These are phyloP conservation scores for Carallia brachiata DNA, from an alignment of 345 rosid genomes.

Conservation along the genomic window DNA sequence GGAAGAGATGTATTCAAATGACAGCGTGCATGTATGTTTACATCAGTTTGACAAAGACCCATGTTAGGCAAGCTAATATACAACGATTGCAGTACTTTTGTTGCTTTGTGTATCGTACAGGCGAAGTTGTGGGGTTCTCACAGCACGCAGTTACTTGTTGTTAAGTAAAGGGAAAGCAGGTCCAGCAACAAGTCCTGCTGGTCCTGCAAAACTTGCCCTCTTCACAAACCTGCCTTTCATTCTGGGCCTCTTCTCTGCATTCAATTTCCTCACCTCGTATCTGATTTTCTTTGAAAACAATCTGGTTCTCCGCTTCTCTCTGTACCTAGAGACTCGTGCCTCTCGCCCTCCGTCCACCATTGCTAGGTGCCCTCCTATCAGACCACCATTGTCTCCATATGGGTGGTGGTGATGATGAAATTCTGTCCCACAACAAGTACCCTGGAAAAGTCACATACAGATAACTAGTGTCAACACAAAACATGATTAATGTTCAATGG, in stretches of 20 bases:
- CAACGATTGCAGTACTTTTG: background rate
- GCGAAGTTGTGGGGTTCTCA: background rate
- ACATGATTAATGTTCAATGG: too few species aligned
- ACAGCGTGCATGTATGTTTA: too few species aligned
- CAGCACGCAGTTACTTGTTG: slow-evolving; percentile 9
- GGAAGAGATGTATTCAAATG: too few species aligned
- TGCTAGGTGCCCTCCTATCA: slow-evolving; percentile 15
- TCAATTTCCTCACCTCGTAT: slow-evolving; percentile 86
- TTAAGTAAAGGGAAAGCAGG: slow-evolving; percentile 28
- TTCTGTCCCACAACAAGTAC: slow-evolving; percentile 24
- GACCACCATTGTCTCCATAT: slow-evolving; percentile 15
- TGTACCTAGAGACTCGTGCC: slow-evolving; percentile 80
- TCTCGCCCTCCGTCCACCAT: slow-evolving; percentile 65
- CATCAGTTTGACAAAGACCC: too few species aligned
- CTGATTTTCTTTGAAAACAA: slow-evolving; percentile 92
- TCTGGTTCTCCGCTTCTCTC: slow-evolving; percentile 85
- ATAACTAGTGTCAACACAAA: too few species aligned
- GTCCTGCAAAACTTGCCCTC: slow-evolving; percentile 45
- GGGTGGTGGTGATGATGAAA: slow-evolving; percentile 2
- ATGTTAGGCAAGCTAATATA: too few species aligned
- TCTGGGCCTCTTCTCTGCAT: slow-evolving; percentile 95
- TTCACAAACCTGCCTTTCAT: slow-evolving; percentile 98
- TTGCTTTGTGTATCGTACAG: too few species aligned
- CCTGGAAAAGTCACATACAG: slow-evolving; percentile 20
- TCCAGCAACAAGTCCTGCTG: slow-evolving; percentile 6